Base-by-base conservation (phyloP, 1,284 basidiomycete species). In the Trametes sp. region DNA sequence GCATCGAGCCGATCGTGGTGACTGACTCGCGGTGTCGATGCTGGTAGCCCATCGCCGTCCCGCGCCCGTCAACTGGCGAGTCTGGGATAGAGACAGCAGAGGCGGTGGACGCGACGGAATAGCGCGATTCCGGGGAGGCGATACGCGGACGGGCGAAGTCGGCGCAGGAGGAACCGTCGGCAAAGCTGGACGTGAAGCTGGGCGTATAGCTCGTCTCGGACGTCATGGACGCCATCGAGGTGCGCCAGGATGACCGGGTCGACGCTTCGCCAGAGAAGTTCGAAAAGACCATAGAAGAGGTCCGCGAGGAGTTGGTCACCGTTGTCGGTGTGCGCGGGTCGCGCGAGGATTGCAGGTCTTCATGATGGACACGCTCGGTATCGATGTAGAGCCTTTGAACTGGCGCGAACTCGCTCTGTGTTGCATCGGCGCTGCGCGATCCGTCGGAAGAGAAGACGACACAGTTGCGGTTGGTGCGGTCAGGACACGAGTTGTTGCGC, bases 1-100 rank as follows among this genome's bases (percentile, higher is more conserved):
- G 76, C 66, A 87, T 74, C 1, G 88, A 88, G 51, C 83, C 82
- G 64, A 90, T 78, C 62, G 87, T 90, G 49, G 78, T 80, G 57
- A 85, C 78, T 6, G 87, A 88, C 48, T 79, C 78, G 36, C 84
- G 72, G 31, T 74, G 67, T 6, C 56, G 71, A 31, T 74, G 67
- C 6, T 57, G 71, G 62, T 66, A 71, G 14, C 50, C 38, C 24
- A 67, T 50, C n/a, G 64, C 63, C 0, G 66, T 67, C 26, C 35
- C 59, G 36, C 59, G 59, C 4, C 59, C 59, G 28, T 48, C 52
- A 1, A 3, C 51, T 19, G n/a, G 50, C 33, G 21, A 2, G 9
- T 35, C 28, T 21, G 51, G 58, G 33, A 61, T 57, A 70, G 66
- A 45, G 46, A 48, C 38, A 4, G 33, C 44, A 23, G 62, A 58